These are phyloP conservation scores for Fusarium bulbicola DNA, from an alignment of 2,329 filamentous ascomycete genomes.

Conservation along the genomic window DNA sequence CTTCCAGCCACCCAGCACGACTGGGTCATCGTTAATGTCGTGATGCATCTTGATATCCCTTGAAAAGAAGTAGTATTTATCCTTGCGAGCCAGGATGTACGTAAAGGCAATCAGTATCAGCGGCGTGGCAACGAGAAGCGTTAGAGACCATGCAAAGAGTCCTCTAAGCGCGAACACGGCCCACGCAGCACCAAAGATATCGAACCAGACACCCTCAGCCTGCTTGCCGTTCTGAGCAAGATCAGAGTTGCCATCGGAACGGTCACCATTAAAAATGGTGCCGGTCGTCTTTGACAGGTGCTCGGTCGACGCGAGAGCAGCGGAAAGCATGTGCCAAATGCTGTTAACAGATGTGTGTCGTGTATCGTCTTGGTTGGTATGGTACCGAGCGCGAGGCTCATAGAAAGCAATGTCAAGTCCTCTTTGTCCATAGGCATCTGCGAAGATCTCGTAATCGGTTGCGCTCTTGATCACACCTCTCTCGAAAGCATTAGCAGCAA, in stretches of 20 bases:
- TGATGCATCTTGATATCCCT: slow-evolving; percentile 63
- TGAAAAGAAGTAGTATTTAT: slow-evolving; percentile 91
- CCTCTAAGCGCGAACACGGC: slow-evolving; percentile 82
- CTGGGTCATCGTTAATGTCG: slow-evolving; percentile 67
- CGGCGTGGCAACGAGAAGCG: slow-evolving; percentile 81
- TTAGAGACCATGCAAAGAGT: slow-evolving; percentile 88
- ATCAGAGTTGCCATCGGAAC: slow-evolving; percentile 63
- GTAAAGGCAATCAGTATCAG: slow-evolving; percentile 75
- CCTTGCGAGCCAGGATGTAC: slow-evolving; percentile 72
- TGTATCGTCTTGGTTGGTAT: slow-evolving; percentile 88
- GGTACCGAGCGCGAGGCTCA: slow-evolving; percentile 84
- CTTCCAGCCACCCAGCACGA: slow-evolving; percentile 77
- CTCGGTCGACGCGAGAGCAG: slow-evolving; percentile 77
- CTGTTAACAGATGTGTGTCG: slow-evolving; percentile 76
- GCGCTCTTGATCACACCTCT: slow-evolving; percentile 80
- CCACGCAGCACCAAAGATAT: slow-evolving; percentile 83
- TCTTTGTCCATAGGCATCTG: slow-evolving; percentile 79
- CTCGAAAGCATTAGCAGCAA: slow-evolving; percentile 86
- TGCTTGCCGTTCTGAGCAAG: slow-evolving; percentile 74
- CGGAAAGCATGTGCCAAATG: slow-evolving; percentile 96
- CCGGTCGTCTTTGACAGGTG: slow-evolving; percentile 75
- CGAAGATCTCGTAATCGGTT: slow-evolving; percentile 90
- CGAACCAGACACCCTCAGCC: slow-evolving; percentile 88
- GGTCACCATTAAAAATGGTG: slow-evolving; percentile 69
- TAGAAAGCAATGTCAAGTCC: slow-evolving; percentile 95